Conservation (phyloP, 805 yeast species). For the Wickerhamomyces canadensis region DNA sequence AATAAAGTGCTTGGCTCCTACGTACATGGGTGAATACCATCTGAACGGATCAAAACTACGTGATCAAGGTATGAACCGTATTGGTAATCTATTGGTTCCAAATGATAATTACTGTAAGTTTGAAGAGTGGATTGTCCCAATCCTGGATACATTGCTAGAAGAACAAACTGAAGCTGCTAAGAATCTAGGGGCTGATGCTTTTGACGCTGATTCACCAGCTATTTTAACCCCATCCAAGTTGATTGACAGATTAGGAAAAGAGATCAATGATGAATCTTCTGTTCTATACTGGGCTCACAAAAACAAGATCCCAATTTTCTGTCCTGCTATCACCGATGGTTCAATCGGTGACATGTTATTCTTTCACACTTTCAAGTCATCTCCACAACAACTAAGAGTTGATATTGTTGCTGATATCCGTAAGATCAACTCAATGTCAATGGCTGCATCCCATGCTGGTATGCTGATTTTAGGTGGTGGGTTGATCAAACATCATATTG, state of each 20-base stretch:
- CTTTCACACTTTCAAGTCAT: conserved; percentile 94
- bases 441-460: conserved; percentile 93
- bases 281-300: conserved; percentile 98
- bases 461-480: conserved; percentile 98
- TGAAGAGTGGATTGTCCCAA: conserved; percentile 98
- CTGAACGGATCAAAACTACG: conserved; percentile 77
- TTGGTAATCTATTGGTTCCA: conserved; percentile 94
- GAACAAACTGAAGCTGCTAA: conserved; percentile 75
- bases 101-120: conserved; percentile 96
- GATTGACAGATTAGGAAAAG: conserved; percentile 91
- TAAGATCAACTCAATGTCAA: conserved; percentile 83
- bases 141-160: conserved; percentile 77
- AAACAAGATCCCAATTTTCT: conserved; percentile 91
- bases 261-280: conserved; percentile 87
- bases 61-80: conserved; percentile 95
- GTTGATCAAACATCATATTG: conserved; percentile 91
- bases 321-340: conserved; percentile 98
- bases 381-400: conserved; percentile 82
- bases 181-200: conserved; percentile 43
- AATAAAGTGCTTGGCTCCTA: conserved; percentile 94
- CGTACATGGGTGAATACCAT: conserved; percentile 84
- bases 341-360: conserved; percentile 98
- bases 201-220: conserved; percentile 56
- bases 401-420: conserved; percentile 95
- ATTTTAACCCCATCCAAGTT: conserved; percentile 93